phyloP scores from a whole-genome alignment of 164 flowering plant species.

The Annona squamosa region DNA sequence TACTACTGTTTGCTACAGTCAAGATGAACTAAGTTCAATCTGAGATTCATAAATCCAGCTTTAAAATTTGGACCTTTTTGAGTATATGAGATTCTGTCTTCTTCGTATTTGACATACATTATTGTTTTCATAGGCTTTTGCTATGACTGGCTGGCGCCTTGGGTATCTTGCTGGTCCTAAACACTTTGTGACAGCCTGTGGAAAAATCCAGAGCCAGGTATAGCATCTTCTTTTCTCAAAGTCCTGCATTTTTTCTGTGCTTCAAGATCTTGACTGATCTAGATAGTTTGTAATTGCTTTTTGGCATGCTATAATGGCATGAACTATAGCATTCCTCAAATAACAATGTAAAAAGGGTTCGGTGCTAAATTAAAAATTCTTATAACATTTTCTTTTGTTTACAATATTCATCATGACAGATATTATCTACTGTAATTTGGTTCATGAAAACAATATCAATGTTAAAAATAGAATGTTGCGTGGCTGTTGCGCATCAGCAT shows the following conservation, averaged over 20 bases:
- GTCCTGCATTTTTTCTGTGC: neutral
- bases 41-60: neutral
- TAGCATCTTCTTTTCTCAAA: neutral
- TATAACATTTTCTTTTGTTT: too few species aligned
- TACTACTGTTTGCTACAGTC: neutral
- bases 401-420: neutral
- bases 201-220: constrained; percentile 95
- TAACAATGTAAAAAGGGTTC: neutral
- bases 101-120: neutral
- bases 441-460: too few species aligned
- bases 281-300: neutral
- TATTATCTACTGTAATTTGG: neutral
- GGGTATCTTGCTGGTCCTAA: constrained; percentile 95
- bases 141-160: constrained; percentile 99
- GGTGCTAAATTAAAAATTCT: too few species aligned
- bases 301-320: neutral
- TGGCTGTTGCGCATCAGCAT: neutral
- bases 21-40: neutral
- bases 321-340: neutral
- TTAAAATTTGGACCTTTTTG: neutral
- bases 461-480: neutral
- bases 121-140: constrained; percentile 58
- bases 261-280: neutral
- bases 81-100: neutral
- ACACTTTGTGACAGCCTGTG: constrained; percentile 80